A percentile compares a stretch with the other conserved stretches of the same genome.
phyloP scores from a whole-genome alignment of 2,329 filamentous ascomycete genomes.

The Claviceps capensis region DNA sequence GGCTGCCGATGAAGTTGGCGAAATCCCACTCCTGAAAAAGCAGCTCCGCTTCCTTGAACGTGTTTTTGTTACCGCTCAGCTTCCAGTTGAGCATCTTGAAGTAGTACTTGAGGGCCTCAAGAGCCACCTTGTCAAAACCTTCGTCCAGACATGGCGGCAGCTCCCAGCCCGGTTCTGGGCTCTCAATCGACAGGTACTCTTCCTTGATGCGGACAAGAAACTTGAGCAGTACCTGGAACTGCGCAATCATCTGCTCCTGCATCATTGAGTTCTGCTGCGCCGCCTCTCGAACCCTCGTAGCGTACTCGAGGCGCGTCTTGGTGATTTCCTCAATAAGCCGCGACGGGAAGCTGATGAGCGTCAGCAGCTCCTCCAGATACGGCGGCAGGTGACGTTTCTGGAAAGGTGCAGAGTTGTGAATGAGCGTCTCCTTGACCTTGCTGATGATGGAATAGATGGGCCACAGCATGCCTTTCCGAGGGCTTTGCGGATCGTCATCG shows the following conservation, averaged over 20 bases:
- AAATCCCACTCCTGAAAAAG: constrained; percentile 97
- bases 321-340: constrained; percentile 95
- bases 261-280: constrained; percentile 86
- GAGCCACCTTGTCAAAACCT: constrained; percentile 79
- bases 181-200: constrained; percentile 70
- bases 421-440: constrained; percentile 86
- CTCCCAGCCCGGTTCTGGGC: constrained; percentile 87
- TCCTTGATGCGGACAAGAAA: constrained; percentile 87
- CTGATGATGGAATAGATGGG: constrained; percentile 75
- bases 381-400: constrained; percentile 81
- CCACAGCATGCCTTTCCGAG: constrained; percentile 62
- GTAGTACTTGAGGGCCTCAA: constrained; percentile 93
- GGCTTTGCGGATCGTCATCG: constrained; percentile 42
- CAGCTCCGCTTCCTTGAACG: constrained; percentile 96
- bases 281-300: constrained; percentile 89
- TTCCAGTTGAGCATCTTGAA: constrained; percentile 99
- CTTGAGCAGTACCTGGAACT: constrained; percentile 86
- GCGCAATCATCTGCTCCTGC: constrained; percentile 93
- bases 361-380: constrained; percentile 92
- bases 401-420: constrained; percentile 73
- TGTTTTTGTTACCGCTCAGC: constrained; percentile 92
- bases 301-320: constrained; percentile 77
- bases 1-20: constrained; percentile 80
- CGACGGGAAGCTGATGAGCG: constrained; percentile 92
- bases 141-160: constrained; percentile 93